Base-by-base conservation (phyloP, 768 basidiomycete genomes). In the Stropharia rugosoannulata region DNA sequence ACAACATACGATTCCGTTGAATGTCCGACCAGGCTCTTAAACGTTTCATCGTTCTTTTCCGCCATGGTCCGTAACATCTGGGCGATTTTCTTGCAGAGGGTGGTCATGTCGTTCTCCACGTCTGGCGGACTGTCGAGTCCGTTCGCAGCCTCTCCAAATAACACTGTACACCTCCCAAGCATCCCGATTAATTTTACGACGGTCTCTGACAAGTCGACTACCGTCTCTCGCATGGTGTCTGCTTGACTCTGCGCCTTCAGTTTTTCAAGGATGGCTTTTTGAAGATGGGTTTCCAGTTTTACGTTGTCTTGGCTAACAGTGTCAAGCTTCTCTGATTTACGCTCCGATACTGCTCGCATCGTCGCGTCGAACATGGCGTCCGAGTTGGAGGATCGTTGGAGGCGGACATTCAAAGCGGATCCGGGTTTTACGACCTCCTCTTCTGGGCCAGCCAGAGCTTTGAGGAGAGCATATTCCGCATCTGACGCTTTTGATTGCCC, bases 341-440 rank as follows among this genome's bases (percentile, higher is more conserved):
- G 78, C 64, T 95, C 89, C 35, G 87, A 84, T 47, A 87, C 85
- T 13, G 90, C 90, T n/a, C 89, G 83, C 66, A 94, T 80, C 37
- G 89, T 90, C 13, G 90, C 92, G 45, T 92, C 90, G 64, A 94
- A 92, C 80, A 94, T 89, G 32, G 87, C 84, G 58, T 75, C 78
- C 4, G 90, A 85, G 66, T 93, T 94, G 55, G 79, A 79, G 3
- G 90, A 87, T 5, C 86, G 83, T 64, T 84, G 81, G 27, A 90
- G 66, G 53, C 85, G 80, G 50, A 73, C 68, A 56, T 78, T 81
- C 41, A 91, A 69, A 0, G 79, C 67, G 7, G 90, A 89, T 44
- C 80, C 77, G 2, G 83, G 66, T 63, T 78, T 83, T 47, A 87
- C 65, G 18, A 76, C 81, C 51, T 84, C 79, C 67, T 93, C 91